These are phyloP conservation scores for Maudiozyma turicensis DNA, from an alignment of 805 yeast species.

Conservation along the genomic window DNA sequence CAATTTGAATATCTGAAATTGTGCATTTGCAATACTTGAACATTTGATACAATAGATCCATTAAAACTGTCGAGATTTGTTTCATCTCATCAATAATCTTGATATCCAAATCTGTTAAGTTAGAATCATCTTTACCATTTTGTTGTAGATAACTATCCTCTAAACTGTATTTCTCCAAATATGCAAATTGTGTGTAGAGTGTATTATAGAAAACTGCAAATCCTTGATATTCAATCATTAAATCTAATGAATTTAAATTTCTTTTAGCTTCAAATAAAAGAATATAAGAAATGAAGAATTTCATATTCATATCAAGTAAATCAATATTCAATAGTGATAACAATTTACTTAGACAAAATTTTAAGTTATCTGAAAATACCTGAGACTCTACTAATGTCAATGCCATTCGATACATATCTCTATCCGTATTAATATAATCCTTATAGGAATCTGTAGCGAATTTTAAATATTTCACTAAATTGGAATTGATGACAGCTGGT, in stretches of 20 bases:
- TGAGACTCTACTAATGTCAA: slow-evolving; percentile 27
- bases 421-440: slow-evolving; percentile 20
- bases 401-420: slow-evolving; percentile 31
- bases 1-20: slow-evolving; percentile 31
- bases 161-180: slow-evolving; percentile 23
- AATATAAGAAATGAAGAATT: slow-evolving; percentile 35
- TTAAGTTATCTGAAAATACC: slow-evolving; percentile 30
- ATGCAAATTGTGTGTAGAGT: slow-evolving; percentile 31
- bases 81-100: slow-evolving; percentile 29
- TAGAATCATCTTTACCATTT: slow-evolving; percentile 3
- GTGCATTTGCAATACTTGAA: slow-evolving; percentile 41
- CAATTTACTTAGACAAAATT: slow-evolving; percentile 42
- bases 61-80: slow-evolving; percentile 34
- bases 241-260: slow-evolving; percentile 34
- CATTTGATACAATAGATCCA: slow-evolving; percentile 47
- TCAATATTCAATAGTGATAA: slow-evolving; percentile 35
- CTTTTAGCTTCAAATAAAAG: slow-evolving; percentile 37
- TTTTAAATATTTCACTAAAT: slow-evolving; percentile 23
- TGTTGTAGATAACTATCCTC: slow-evolving; percentile 10
- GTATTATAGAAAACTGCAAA: slow-evolving; percentile 36
- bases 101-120: slow-evolving; percentile 21
- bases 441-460: slow-evolving; percentile 21
- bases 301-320: slow-evolving; percentile 29
- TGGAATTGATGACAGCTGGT: slow-evolving; percentile 13
- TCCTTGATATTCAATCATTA: slow-evolving; percentile 44